A percentile compares a stretch with the other conserved stretches of the same genome.
Evolutionary conservation across 106 monocot genomes (phyloP).

Genomic region (Posidonia australis): DNA sequence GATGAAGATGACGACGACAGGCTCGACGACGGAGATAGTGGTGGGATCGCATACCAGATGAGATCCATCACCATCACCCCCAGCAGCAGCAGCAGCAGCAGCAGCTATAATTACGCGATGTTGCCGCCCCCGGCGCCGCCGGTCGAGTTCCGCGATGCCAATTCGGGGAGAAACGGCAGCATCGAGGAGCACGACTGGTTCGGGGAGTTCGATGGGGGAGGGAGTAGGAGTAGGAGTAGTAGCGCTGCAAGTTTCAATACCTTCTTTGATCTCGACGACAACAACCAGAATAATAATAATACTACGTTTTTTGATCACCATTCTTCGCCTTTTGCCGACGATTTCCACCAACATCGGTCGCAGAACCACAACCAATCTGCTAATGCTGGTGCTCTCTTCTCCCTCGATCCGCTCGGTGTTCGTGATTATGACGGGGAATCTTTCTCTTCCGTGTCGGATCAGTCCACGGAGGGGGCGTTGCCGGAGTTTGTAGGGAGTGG

Average conservation of each 20-base stretch:
- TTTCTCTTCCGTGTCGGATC: neutral
- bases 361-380: neutral
- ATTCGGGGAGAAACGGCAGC: neutral
- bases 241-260: neutral
- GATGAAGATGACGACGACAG: neutral
- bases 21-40: too few species aligned
- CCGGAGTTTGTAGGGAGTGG: slow-evolving; percentile 78
- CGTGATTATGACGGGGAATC: neutral
- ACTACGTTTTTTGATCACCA: neutral
- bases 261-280: neutral
- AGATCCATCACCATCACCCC: neutral
- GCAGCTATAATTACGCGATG: neutral
- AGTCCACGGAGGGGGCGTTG: slow-evolving; percentile 17
- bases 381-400: neutral
- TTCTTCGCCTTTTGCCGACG: neutral
- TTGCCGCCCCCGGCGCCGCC: slow-evolving; percentile 1
- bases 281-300: neutral
- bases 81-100: neutral
- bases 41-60: neutral
- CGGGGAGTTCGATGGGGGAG: neutral
- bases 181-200: slow-evolving; percentile 3
- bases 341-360: neutral
- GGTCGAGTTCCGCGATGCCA: slow-evolving; percentile 8
- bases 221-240: too few species aligned
- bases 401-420: neutral